Evolutionary conservation across 176 grass and related monocot species (phyloP).

Genomic region (Rhynchospora tenuis): DNA sequence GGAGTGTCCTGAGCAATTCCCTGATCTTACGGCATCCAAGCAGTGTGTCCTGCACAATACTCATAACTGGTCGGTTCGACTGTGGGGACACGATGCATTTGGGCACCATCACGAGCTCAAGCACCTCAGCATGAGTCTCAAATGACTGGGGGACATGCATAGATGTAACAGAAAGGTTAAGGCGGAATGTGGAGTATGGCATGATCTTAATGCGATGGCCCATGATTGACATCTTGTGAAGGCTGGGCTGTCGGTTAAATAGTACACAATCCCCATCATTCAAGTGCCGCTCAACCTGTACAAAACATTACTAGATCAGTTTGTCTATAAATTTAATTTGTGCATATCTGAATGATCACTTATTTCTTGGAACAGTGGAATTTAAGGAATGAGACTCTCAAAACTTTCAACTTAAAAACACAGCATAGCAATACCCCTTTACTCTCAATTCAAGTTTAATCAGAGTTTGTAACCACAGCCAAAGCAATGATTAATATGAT

Average conservation of each 20-base stretch:
- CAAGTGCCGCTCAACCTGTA: no score
- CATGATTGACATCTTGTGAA: no score
- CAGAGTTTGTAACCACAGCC: neutral
- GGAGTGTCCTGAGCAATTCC: no score
- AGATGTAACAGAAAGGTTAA: no score
- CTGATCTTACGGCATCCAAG: constrained; percentile 94
- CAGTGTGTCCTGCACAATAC: constrained; percentile 89
- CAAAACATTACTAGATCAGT: neutral
- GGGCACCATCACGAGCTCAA: constrained; percentile 98
- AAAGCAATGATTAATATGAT: neutral
- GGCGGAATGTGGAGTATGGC: no score
- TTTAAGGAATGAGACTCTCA: neutral
- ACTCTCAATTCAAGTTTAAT: neutral
- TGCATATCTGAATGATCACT: neutral
- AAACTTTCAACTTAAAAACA: neutral
- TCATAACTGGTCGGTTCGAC: constrained; percentile 91
- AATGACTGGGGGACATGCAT: constrained; percentile 98
- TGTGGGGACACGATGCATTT: constrained; percentile 97
- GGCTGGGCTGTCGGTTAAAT: no score
- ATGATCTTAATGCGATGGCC: no score
- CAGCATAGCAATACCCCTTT: neutral
- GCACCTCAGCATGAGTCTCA: constrained; percentile 90
- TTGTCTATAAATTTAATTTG: neutral
- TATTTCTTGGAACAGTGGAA: neutral
- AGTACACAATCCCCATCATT: no score